Percentiles rank a stretch among this genome's conserved stretches.
Evolutionary conservation across 805 yeast genomes (phyloP).

Genomic region (Ogataea haglerorum): DNA sequence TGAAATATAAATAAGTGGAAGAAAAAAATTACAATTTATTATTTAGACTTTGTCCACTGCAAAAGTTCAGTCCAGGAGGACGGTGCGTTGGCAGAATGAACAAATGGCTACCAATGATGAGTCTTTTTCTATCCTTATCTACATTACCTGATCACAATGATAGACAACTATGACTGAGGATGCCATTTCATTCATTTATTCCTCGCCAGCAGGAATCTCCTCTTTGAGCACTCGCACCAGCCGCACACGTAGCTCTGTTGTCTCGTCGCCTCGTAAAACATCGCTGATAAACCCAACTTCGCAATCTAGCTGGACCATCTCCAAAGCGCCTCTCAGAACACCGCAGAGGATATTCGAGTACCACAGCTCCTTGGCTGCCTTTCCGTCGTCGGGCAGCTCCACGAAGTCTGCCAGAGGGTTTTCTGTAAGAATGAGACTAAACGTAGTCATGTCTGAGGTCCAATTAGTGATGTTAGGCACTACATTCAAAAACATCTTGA

Average conservation of each 20-base stretch:
- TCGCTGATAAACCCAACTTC: conserved; percentile 81
- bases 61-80: conserved; percentile 2
- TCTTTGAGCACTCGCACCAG: conserved; percentile 75
- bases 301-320: conserved; percentile 93
- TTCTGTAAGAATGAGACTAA: conserved; percentile 69
- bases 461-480: conserved; percentile 67
- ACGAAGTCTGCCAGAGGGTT: conserved; percentile 95
- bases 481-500: conserved; percentile 82
- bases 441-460: conserved; percentile 71
- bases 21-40: neutral
- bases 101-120: conserved; percentile 26
- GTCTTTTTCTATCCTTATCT: conserved; percentile 32
- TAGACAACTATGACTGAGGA: conserved; percentile 16
- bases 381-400: conserved; percentile 81
- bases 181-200: conserved; percentile 27
- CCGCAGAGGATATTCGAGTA: conserved; percentile 90
- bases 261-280: conserved; percentile 74
- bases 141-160: conserved; percentile 34
- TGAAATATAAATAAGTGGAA: neutral
- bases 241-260: conserved; percentile 74
- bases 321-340: conserved; percentile 84
- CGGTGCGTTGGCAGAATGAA: neutral
- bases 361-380: conserved; percentile 75
- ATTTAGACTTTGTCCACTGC: neutral
- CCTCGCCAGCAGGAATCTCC: conserved; percentile 97